phyloP scores from a whole-genome alignment of 257 asterid genomes.

The Salvia hispanica region DNA sequence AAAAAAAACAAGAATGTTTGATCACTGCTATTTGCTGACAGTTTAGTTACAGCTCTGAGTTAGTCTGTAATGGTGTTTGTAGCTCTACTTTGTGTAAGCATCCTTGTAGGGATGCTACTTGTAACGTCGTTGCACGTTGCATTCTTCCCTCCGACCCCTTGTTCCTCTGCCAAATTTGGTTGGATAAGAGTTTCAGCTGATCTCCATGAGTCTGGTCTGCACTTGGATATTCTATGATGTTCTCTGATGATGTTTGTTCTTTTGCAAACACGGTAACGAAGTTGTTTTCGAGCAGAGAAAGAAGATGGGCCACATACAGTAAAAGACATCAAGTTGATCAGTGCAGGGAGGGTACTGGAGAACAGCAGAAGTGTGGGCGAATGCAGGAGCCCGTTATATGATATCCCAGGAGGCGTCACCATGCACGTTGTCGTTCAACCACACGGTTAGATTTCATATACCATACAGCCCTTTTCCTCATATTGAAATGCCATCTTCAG shows the following conservation, averaged over 20 bases:
- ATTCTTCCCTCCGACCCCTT: not conserved
- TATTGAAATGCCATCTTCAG: not conserved
- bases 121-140: not conserved
- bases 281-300: constrained; percentile 48
- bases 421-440: constrained; percentile 89
- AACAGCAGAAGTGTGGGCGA: constrained; percentile 76
- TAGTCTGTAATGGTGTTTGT: not conserved
- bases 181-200: not conserved
- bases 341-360: constrained; percentile 85
- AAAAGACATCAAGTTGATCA: constrained; percentile 80
- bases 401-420: constrained; percentile 77
- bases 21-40: not conserved
- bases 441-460: constrained; percentile 46
- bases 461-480: not conserved
- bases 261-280: not conserved
- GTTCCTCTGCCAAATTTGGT: not conserved
- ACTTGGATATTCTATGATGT: not conserved
- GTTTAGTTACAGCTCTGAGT: not conserved
- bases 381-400: constrained; percentile 74
- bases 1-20: not conserved
- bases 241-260: not conserved
- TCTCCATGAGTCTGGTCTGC: not conserved
- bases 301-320: constrained; percentile 69
- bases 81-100: not conserved
- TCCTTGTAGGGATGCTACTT: not conserved